Evolutionary conservation across 768 basidiomycete species (phyloP).

Genomic region (Hericium coralloides): DNA sequence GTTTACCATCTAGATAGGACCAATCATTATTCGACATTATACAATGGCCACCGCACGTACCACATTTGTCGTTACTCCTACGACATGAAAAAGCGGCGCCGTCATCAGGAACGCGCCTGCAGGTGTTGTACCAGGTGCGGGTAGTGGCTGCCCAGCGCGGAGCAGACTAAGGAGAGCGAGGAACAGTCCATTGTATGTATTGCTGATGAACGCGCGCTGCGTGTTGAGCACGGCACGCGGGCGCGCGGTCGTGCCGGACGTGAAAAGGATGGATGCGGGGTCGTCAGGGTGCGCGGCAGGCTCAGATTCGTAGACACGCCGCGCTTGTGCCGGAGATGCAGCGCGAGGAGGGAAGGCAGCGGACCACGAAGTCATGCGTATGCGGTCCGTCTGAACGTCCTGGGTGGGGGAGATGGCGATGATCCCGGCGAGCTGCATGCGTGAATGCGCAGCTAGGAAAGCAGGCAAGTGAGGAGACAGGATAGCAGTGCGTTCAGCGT

Average conservation of each 20-base stretch:
- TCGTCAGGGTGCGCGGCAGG: background rate
- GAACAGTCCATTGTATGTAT: background rate
- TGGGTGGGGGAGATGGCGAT: background rate
- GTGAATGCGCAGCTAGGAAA: background rate
- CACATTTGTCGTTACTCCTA: background rate
- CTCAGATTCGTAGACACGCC: background rate
- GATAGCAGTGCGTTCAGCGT: background rate
- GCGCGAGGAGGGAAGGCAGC: too few species aligned
- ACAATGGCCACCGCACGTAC: background rate
- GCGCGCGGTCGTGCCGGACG: background rate
- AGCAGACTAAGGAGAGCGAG: background rate
- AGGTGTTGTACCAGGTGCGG: background rate
- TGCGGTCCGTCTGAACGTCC: too few species aligned
- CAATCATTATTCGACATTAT: background rate
- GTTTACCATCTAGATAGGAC: background rate
- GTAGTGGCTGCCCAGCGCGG: background rate
- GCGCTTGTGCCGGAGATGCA: background rate
- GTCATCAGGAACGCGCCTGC: background rate
- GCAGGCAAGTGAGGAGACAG: background rate
- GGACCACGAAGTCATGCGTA: too few species aligned
- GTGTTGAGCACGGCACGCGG: background rate
- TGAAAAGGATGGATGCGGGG: background rate
- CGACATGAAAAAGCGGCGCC: background rate
- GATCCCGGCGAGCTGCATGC: background rate
- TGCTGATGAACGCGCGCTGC: background rate